phyloP scores from a whole-genome alignment of 805 yeast species.

The Barnettozyma siamensis region DNA sequence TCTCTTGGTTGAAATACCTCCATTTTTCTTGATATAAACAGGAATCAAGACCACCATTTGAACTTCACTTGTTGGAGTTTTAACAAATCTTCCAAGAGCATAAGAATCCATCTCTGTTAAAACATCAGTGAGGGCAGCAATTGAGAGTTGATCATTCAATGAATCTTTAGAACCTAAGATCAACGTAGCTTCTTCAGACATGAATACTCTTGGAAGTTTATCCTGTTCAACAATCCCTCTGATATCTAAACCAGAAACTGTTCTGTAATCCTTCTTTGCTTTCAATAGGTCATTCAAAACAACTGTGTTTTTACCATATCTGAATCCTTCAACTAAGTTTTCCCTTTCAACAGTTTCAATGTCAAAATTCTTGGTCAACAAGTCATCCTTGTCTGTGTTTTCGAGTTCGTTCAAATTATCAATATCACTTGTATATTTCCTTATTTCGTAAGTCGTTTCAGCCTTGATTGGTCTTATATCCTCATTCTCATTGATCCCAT shows the following conservation, averaged over 20 bases:
- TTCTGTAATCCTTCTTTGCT: slow-evolving; percentile 34
- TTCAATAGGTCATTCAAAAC: slow-evolving; percentile 46
- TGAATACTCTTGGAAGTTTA: slow-evolving; percentile 51
- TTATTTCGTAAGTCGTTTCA: slow-evolving; percentile 28
- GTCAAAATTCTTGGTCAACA: slow-evolving; percentile 18
- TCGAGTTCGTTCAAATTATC: slow-evolving; percentile 21
- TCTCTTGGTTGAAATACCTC: slow-evolving; percentile 18
- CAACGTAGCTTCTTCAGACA: slow-evolving; percentile 53
- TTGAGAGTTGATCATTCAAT: slow-evolving; percentile 34
- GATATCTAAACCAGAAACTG: slow-evolving; percentile 54
- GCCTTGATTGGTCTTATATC: slow-evolving; percentile 21
- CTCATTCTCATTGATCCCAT: slow-evolving; percentile 20
- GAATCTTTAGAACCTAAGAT: slow-evolving; percentile 39
- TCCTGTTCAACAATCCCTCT: slow-evolving; percentile 49
- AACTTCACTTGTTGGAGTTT: slow-evolving; percentile 41
- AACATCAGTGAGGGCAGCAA: slow-evolving; percentile 46
- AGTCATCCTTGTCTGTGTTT: slow-evolving; percentile 23
- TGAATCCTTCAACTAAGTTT: slow-evolving; percentile 53
- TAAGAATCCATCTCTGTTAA: slow-evolving; percentile 41
- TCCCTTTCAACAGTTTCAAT: slow-evolving; percentile 29
- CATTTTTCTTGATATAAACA: slow-evolving; percentile 22
- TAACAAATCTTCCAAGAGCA: slow-evolving; percentile 62
- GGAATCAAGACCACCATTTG: slow-evolving; percentile 55
- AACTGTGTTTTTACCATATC: slow-evolving; percentile 56
- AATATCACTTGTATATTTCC: slow-evolving; percentile 20